Evolutionary conservation across 179 eudicot genomes (phyloP).

Genomic region (Patellifolia procumbens): DNA sequence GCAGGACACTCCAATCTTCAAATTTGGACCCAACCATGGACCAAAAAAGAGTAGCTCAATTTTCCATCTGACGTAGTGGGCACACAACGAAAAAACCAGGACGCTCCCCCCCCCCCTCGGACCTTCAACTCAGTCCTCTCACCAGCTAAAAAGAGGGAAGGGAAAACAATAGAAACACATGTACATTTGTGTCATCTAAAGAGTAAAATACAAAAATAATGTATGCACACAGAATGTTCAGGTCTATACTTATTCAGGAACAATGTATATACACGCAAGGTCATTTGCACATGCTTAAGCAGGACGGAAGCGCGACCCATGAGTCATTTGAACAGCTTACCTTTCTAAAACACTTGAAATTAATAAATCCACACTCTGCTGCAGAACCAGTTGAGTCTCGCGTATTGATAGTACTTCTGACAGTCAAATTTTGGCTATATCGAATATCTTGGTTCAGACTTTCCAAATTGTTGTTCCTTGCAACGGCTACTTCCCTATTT

Average conservation of each 20-base stretch:
- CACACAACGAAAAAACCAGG: no score
- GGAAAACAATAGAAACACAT: background rate
- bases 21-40: no score
- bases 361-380: slow-evolving; percentile 39
- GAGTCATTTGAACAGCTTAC: slow-evolving; percentile 34
- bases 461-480: slow-evolving; percentile 51
- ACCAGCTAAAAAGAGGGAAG: background rate
- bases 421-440: slow-evolving; percentile 75
- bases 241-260: background rate
- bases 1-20: background rate
- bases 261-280: background rate
- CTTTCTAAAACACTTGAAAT: slow-evolving; percentile 94
- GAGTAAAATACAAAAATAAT: background rate
- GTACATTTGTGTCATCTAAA: background rate
- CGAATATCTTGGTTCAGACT: slow-evolving; percentile 60
- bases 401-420: slow-evolving; percentile 46
- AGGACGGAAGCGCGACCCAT: background rate
- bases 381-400: slow-evolving; percentile 35
- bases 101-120: background rate
- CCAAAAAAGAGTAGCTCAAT: no score
- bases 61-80: no score
- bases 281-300: background rate
- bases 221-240: background rate
- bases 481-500: slow-evolving; percentile 29
- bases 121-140: background rate